A percentile compares a stretch with the other conserved stretches of the same genome.
These are phyloP conservation scores for Staphylotrichum longicolle DNA, from an alignment of 495 filamentous ascomycete species.

Conservation along the genomic window DNA sequence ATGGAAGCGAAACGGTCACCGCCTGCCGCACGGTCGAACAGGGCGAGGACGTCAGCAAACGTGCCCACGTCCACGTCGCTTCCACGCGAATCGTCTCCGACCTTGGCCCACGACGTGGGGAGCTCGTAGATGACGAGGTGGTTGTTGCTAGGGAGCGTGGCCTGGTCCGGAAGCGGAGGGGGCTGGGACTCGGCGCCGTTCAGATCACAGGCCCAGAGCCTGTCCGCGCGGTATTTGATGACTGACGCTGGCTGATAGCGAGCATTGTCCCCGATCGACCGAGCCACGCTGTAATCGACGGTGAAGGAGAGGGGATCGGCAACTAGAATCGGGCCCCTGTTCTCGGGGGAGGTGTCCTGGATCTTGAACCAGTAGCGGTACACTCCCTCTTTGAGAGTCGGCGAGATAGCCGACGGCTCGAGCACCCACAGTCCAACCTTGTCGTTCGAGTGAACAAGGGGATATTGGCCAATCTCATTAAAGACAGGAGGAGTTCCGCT, in stretches of 20 bases:
- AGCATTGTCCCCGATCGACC: background rate
- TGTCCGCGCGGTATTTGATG: slow-evolving; percentile 31
- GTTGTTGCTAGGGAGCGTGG: slow-evolving; percentile 33
- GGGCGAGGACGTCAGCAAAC: slow-evolving; percentile 35
- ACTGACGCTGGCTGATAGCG: slow-evolving; percentile 28
- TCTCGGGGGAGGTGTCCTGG: slow-evolving; percentile 20
- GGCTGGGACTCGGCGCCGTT: slow-evolving; percentile 26
- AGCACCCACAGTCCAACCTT: slow-evolving; percentile 30
- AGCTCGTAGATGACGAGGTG: slow-evolving; percentile 37
- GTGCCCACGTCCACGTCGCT: slow-evolving; percentile 32
- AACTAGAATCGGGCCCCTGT: slow-evolving; percentile 14
- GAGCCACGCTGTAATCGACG: slow-evolving; percentile 26
- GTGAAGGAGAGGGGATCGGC: slow-evolving; percentile 35
- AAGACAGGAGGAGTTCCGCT: slow-evolving; percentile 5
- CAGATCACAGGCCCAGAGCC: slow-evolving; percentile 33
- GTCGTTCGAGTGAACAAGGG: slow-evolving; percentile 10
- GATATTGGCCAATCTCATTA: slow-evolving; percentile 16
- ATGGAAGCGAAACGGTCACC: slow-evolving; percentile 25
- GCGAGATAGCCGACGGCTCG: slow-evolving; percentile 20
- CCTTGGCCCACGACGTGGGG: slow-evolving; percentile 33
- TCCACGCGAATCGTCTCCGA: slow-evolving; percentile 9
- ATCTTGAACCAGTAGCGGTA: slow-evolving; percentile 36
- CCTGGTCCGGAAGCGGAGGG: slow-evolving; percentile 17
- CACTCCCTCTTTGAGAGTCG: slow-evolving; percentile 23
- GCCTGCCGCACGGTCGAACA: slow-evolving; percentile 26